Conservation (phyloP, 2,329 filamentous ascomycete genomes). For the Pseudocercospora vitis region DNA sequence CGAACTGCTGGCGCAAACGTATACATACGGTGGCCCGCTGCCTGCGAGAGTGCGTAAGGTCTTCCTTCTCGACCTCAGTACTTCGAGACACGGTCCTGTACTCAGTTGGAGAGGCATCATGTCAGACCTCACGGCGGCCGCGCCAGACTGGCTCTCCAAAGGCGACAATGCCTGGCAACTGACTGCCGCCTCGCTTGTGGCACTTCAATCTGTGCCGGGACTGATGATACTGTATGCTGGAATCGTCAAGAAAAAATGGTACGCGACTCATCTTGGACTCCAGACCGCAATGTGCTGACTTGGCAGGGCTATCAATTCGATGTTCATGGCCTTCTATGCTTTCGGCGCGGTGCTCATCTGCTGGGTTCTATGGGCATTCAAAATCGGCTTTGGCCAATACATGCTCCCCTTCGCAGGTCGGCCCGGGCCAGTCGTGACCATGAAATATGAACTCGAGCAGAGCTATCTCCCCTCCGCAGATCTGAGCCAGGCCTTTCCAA, state of each 20-base stretch:
- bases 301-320: conserved; percentile 21
- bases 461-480: conserved; percentile 45
- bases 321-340: conserved; percentile 52
- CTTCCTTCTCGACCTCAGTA: neutral
- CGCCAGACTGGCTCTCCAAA: conserved; percentile 40
- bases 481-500: conserved; percentile 46
- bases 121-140: conserved; percentile 10
- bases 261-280: neutral
- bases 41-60: neutral
- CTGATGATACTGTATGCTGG: conserved; percentile 54
- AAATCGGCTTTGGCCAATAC: conserved; percentile 51
- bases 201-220: conserved; percentile 52
- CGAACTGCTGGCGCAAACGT: neutral
- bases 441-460: conserved; percentile 47
- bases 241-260: conserved; percentile 48
- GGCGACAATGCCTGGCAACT: conserved; percentile 57
- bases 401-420: conserved; percentile 53
- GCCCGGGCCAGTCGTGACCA: conserved; percentile 49
- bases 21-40: neutral
- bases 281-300: neutral
- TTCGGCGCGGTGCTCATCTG: conserved; percentile 51
- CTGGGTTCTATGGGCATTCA: conserved; percentile 54
- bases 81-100: neutral
- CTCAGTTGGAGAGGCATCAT: neutral
- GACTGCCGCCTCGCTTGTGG: conserved; percentile 52